Evolutionary conservation across 2,329 filamentous ascomycete species (phyloP).

Genomic region (Didymella lethalis): DNA sequence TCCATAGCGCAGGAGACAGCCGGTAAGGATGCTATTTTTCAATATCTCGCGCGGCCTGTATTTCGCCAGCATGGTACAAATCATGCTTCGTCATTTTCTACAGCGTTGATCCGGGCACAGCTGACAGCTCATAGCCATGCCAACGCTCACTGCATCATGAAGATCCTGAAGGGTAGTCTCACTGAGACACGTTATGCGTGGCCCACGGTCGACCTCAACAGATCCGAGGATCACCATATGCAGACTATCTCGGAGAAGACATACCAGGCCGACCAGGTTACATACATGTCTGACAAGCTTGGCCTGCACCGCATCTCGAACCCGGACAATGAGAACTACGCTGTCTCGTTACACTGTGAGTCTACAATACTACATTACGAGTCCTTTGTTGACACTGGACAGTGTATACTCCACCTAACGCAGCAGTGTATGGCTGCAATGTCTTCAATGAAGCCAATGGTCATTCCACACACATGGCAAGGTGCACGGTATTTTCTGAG

Average conservation of each 20-base stretch:
- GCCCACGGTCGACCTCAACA: conserved; percentile 61
- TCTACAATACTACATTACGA: background rate
- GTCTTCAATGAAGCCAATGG: conserved; percentile 82
- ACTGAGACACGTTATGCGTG: conserved; percentile 84
- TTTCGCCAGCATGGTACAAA: background rate
- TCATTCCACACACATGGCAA: conserved; percentile 34
- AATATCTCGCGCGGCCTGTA: conserved; percentile 13
- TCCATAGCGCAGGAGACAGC: conserved; percentile 37
- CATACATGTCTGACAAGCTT: conserved; percentile 90
- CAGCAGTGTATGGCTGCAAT: conserved; percentile 80
- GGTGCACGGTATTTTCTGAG: conserved; percentile 46
- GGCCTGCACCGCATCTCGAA: conserved; percentile 87
- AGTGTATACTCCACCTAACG: conserved; percentile 89
- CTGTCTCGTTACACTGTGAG: conserved; percentile 81
- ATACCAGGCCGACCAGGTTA: conserved; percentile 75
- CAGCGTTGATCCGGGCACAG: background rate
- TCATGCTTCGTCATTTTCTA: background rate
- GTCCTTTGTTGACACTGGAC: background rate
- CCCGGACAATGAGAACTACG: conserved; percentile 72
- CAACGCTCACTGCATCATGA: conserved; percentile 93
- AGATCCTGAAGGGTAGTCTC: conserved; percentile 77
- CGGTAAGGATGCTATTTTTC: conserved; percentile 34
- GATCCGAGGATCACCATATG: conserved; percentile 63
- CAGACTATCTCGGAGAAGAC: conserved; percentile 70
- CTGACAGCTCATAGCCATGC: conserved; percentile 50